phyloP scores from a whole-genome alignment of 306 rosid genomes.

The Lupinus albus region DNA sequence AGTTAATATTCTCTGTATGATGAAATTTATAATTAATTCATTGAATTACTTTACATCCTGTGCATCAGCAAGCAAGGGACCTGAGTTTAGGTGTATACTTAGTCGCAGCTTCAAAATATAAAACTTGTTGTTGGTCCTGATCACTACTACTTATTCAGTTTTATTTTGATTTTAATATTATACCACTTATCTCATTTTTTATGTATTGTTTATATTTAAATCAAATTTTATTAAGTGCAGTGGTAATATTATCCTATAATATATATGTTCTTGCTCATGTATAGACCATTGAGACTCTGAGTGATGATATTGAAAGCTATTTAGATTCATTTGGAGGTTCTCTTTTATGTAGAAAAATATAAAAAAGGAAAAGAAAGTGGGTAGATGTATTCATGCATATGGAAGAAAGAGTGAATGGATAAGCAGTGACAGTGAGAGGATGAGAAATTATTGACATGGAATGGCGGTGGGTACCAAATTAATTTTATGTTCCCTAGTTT shows the following conservation, averaged over 20 bases:
- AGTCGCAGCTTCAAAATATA: slow-evolving; percentile 28
- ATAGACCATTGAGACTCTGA: slow-evolving; percentile 27
- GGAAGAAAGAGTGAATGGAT: slow-evolving; percentile 52
- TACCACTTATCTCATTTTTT: neutral
- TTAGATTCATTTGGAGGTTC: slow-evolving; percentile 45
- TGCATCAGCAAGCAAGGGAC: slow-evolving; percentile 2
- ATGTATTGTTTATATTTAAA: no score
- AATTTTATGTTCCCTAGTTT: slow-evolving; percentile 35
- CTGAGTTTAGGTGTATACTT: slow-evolving; percentile 13
- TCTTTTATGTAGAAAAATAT: slow-evolving; percentile 47
- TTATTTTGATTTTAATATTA: neutral
- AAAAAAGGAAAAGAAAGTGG: slow-evolving; percentile 16
- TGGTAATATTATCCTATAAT: neutral
- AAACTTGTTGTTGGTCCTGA: slow-evolving; percentile 22
- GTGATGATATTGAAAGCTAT: slow-evolving; percentile 37
- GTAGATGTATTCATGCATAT: slow-evolving; percentile 30
- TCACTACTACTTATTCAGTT: neutral
- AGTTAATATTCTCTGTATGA: slow-evolving; percentile 15
- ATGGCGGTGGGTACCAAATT: slow-evolving; percentile 48
- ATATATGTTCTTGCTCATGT: slow-evolving; percentile 19
- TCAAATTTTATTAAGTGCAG: no score
- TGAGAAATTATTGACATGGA: slow-evolving; percentile 49
- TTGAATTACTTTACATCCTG: slow-evolving; percentile 1
- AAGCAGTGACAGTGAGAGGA: slow-evolving; percentile 76
- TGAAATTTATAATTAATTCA: neutral